Base-by-base conservation (phyloP, 2,329 filamentous ascomycete species). In the Tympanopsis confertula region DNA sequence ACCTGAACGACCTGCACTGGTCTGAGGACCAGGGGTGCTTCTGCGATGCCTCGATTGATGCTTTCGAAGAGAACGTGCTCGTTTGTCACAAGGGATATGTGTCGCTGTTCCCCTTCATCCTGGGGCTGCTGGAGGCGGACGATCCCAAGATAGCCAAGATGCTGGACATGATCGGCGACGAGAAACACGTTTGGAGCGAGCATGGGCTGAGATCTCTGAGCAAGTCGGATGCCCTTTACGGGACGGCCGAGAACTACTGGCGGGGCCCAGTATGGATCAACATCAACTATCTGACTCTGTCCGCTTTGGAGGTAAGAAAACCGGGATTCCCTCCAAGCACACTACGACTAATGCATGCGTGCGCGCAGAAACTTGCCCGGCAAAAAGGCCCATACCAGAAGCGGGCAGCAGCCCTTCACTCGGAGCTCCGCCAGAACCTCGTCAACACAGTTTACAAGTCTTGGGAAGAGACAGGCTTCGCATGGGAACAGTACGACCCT, bases 1-100 rank as follows among this genome's bases (percentile, higher is more conserved):
- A 98, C 58, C 76, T 96, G 35, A 82, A 91, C 48, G 87, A 94
- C 53, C 70, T 98, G 29, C 91, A 98, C 62, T 98, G 91, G 91
- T 83, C 81, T 14, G 74, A 85, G 39, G 70, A 79, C 48, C 72
- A 80, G 3, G 78, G 85, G 40, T 84, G 82, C 44, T 98, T 87
- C 65, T 98, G 91, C 56, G 91, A 98, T 56, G 86, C 87, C 1
- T 95, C 86, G 0, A 83, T 32, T 4, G 48, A 45, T 29, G 43
- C 47, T 13, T 40, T 29, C n/a, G 47, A 45, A 17, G 35, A 44
- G 5, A 45, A 42, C 32, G 29, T 42, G 24, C 42, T 44, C 32
- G 40, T 47, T 38, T 35, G 42, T 44, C 30, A 46, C 40, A 30
- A 48, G 30, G 45, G 45, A 36, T 39, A 45, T 35, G 19, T 45